Evolutionary conservation across 306 rosid genomes (phyloP).

Genomic region (Medicago truncatula): MtrunA17r5.0-ANR NC_053045.1:52693001-52693500

Average conservation of each 20-base stretch:
- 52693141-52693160: constrained; percentile 36
- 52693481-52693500: too few relatives aligned
- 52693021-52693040: constrained; percentile 8
- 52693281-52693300: constrained; percentile 56
- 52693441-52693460: too few relatives aligned
- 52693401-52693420: constrained; percentile 7
- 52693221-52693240: constrained; percentile 32
- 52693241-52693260: constrained; percentile 35
- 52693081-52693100: constrained; percentile 29
- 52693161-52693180: constrained; percentile 27
- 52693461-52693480: too few relatives aligned
- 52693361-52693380: constrained; percentile 21
- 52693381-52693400: constrained; percentile 21
- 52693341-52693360: background rate
- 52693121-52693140: constrained; percentile 34
- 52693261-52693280: constrained; percentile 29
- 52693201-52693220: constrained; percentile 66
- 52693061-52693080: constrained; percentile 26
- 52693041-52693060: constrained; percentile 32
- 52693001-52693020: constrained; percentile 37
- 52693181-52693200: constrained; percentile 56
- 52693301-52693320: constrained; percentile 14
- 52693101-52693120: constrained; percentile 27
- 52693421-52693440: too few relatives aligned
- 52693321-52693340: constrained; percentile 13